Base-by-base conservation (phyloP, 768 basidiomycete genomes). In the Infundibulicybe gibba region DNA sequence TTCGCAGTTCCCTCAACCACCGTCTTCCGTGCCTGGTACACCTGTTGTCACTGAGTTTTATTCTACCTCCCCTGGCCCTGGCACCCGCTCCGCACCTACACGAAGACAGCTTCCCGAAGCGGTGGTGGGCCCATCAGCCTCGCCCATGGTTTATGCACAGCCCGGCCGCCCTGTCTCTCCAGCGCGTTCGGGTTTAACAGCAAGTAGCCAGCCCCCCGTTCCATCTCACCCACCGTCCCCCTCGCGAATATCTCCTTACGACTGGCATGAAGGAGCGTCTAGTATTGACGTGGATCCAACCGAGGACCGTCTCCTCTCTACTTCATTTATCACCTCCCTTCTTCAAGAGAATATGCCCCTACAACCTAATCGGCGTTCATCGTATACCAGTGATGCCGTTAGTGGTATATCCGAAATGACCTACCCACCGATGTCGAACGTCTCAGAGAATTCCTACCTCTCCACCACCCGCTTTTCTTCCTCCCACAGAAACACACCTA, bases 201-300 rank as follows among this genome's bases (percentile, higher is more conserved):
- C 25, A 25, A 25, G 25, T 25, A 32, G 19, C 5, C n/a, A 32
- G 31, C 5, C 43, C 44, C 47, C 17, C 43, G 47, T 15, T 41
- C 49, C 41, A 19, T 43, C 43, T 44, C 50, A 56, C 19, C 51
- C 56, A 34, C 40, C 53, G 17, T 50, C 52, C 6, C 44, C 54
- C 14, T 54, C 48, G 33, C 48, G 59, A 16, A 52, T 67, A 34
- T 71, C 78, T 12, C 69, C 76, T 3, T 64, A 73, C 53, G 77
- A 79, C 55, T 82, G 81, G 79, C 76, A 81, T 49, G 81, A 83
- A 56, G 81, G 77, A 2, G 74, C 78, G 14, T 80, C 80, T 11
- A 74, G 69, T 49, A 76, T 84, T 45, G 74, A 72, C 43, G 69
- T 77, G 42, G 79, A 80, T 61, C 71, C 74, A n/a, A 61, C 71